phyloP scores from a whole-genome alignment of 2,329 filamentous ascomycete species.

The Fusarium illudens region DNA sequence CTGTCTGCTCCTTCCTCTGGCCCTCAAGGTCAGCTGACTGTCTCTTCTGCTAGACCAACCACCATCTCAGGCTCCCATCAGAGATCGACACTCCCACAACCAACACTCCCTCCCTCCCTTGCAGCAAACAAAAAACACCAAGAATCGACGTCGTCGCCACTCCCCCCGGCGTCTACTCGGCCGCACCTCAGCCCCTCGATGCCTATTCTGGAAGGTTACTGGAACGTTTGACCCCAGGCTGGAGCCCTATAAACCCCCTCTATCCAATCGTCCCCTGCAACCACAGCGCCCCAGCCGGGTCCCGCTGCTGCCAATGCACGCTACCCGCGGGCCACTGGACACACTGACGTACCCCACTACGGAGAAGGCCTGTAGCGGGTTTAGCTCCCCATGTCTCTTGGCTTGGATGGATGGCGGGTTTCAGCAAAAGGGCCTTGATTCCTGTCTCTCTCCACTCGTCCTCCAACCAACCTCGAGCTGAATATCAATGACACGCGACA shows the following conservation, averaged over 20 bases:
- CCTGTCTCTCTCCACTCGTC: too few species aligned
- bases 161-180: slow-evolving; percentile 34
- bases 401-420: not conserved
- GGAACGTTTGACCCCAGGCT: slow-evolving; percentile 35
- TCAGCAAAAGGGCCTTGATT: not conserved
- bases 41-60: too few species aligned
- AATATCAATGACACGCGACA: not conserved
- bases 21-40: not conserved
- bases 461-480: not conserved
- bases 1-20: not conserved
- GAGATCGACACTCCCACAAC: not conserved
- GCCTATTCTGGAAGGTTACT: slow-evolving; percentile 42
- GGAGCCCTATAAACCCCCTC: not conserved
- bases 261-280: not conserved
- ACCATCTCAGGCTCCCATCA: too few species aligned
- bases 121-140: not conserved
- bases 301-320: slow-evolving; percentile 15
- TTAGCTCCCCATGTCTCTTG: not conserved
- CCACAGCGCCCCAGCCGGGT: slow-evolving; percentile 2
- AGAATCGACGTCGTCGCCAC: slow-evolving; percentile 7
- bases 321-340: slow-evolving; percentile 14
- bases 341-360: slow-evolving; percentile 17
- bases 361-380: slow-evolving; percentile 11
- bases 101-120: not conserved
- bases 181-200: slow-evolving; percentile 19